These are phyloP conservation scores for Fusarium illudens DNA, from an alignment of 2,329 filamentous ascomycete species.

Conservation along the genomic window DNA sequence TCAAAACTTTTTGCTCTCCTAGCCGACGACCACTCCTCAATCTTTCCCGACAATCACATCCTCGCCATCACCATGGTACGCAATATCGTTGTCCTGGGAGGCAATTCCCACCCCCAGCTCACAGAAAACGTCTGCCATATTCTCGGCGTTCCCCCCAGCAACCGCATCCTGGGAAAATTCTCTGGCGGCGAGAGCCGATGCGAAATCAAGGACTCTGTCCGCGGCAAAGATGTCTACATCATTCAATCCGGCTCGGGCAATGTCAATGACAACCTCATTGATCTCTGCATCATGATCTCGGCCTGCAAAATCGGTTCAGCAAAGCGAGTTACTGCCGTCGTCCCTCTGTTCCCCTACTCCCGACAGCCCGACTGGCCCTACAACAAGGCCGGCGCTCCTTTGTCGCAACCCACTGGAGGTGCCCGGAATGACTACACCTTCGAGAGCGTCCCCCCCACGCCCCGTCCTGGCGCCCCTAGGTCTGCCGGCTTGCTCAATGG, in stretches of 20 bases:
- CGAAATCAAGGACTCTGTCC: constrained; percentile 95
- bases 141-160: constrained; percentile 84
- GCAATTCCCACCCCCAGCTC: constrained; percentile 89
- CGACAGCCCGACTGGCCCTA: constrained; percentile 96
- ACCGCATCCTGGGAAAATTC: constrained; percentile 89
- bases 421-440: constrained; percentile 78
- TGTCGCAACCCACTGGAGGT: constrained; percentile 68
- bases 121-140: constrained; percentile 88
- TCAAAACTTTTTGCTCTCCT: constrained; percentile 39
- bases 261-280: constrained; percentile 96
- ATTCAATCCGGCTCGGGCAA: constrained; percentile 92
- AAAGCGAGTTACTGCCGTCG: constrained; percentile 89
- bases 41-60: constrained; percentile 16
- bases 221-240: constrained; percentile 98
- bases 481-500: constrained; percentile 73
- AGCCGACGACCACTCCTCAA: constrained; percentile 19
- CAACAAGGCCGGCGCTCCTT: constrained; percentile 91
- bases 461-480: constrained; percentile 74
- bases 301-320: constrained; percentile 96
- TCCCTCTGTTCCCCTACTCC: constrained; percentile 96
- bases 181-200: constrained; percentile 94
- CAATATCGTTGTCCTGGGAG: constrained; percentile 93
- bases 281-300: constrained; percentile 97
- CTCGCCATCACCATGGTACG: constrained; percentile 74
- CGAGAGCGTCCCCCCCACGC: constrained; percentile 89